Conservation (phyloP, 257 asterid species). For the Penstemon barbatus region DNA sequence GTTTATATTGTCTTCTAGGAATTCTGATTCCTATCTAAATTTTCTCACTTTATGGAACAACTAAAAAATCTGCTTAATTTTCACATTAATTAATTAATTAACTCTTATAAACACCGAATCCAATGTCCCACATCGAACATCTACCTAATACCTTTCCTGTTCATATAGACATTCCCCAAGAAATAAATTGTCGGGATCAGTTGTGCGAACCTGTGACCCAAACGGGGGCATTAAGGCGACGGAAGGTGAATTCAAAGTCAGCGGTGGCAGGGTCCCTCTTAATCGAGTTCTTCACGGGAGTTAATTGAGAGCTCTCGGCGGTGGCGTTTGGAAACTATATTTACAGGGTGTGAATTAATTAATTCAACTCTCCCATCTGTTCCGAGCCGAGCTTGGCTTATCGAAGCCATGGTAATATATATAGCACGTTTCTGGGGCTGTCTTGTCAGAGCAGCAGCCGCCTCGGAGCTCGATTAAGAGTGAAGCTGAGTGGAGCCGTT, state of each 20-base stretch:
- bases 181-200: not conserved
- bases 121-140: slow-evolving; percentile 20
- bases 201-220: slow-evolving; percentile 25
- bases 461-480: not conserved
- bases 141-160: fast-evolving
- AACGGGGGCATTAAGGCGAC: slow-evolving; percentile 35
- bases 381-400: not conserved
- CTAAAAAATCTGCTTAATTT: too few relatives aligned
- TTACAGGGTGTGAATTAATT: too few relatives aligned
- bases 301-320: too few relatives aligned
- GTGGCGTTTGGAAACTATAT: too few relatives aligned
- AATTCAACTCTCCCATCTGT: not conserved
- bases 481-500: not conserved
- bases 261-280: not conserved
- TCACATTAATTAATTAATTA: too few relatives aligned
- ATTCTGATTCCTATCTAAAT: too few relatives aligned
- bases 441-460: slow-evolving; percentile 34
- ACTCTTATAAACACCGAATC: too few relatives aligned
- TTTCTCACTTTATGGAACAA: too few relatives aligned
- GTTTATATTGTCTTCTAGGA: too few relatives aligned
- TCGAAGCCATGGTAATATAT: not conserved
- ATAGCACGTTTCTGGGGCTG: slow-evolving; percentile 11
- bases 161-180: not conserved
- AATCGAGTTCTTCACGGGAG: too few relatives aligned
- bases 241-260: slow-evolving; percentile 17